A percentile compares a stretch with the other conserved stretches of the same genome.
Conservation (phyloP, 1,139 yeast genomes). For the Lodderomyces jiufengensis region DNA sequence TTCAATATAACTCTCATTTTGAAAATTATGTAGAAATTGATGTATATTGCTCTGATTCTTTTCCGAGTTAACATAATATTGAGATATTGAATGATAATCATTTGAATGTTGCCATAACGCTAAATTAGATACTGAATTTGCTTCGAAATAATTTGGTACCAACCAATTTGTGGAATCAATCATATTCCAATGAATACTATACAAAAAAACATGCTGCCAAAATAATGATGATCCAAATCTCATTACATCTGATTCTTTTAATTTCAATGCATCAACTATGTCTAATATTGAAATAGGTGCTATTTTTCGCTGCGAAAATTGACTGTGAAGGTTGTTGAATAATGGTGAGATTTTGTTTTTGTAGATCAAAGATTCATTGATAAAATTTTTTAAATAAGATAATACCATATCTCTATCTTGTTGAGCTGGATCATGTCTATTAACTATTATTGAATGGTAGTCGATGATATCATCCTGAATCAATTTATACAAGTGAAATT, state of each 20-base stretch:
- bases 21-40: conserved; percentile 15
- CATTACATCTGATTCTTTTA: conserved; percentile 15
- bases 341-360: conserved; percentile 12
- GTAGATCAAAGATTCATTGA: conserved; percentile 13
- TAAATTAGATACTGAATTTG: conserved; percentile 19
- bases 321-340: conserved; percentile 25
- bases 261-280: conserved; percentile 21
- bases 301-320: conserved; percentile 18
- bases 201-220: conserved; percentile 27
- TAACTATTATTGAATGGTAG: conserved; percentile 18
- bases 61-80: conserved; percentile 27
- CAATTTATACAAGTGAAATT: conserved; percentile 26
- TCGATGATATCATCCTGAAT: conserved; percentile 18
- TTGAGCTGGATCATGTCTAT: conserved; percentile 20
- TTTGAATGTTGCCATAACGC: conserved; percentile 26
- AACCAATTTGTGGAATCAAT: conserved; percentile 28
- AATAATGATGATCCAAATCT: conserved; percentile 21
- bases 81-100: conserved; percentile 18
- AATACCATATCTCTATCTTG: conserved; percentile 19
- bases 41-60: conserved; percentile 13
- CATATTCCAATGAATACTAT: conserved; percentile 27
- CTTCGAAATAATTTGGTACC: conserved; percentile 17
- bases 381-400: conserved; percentile 20
- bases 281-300: conserved; percentile 20
- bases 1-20: conserved; percentile 9